These are phyloP conservation scores for Aureobasidium pullulans DNA, from an alignment of 2,329 filamentous ascomycete genomes.

Conservation along the genomic window DNA sequence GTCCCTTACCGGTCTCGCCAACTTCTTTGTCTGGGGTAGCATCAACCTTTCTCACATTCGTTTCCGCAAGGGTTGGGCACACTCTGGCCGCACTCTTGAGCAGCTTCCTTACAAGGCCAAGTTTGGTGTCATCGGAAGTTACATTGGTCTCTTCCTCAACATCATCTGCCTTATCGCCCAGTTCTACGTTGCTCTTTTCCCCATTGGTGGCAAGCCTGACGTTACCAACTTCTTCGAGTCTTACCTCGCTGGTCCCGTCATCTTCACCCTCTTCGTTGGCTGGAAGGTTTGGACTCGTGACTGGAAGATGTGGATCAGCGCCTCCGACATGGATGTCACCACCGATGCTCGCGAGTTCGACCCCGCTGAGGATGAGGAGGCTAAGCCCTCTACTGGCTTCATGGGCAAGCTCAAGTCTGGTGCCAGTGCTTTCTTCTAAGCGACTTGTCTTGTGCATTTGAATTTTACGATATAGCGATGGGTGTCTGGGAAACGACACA, in stretches of 20 bases:
- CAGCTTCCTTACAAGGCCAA: slow-evolving; percentile 55
- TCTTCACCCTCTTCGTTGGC: slow-evolving; percentile 19
- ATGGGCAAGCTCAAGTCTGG: slow-evolving; percentile 1
- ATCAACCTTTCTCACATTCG: slow-evolving; percentile 84
- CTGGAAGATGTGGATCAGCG: slow-evolving; percentile 16
- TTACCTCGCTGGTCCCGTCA: slow-evolving; percentile 20
- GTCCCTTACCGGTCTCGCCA: slow-evolving; percentile 61
- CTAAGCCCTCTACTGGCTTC: background rate
- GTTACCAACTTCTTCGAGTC: slow-evolving; percentile 18
- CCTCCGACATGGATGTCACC: slow-evolving; percentile 20
- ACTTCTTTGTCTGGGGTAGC: slow-evolving; percentile 70
- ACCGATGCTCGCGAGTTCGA: slow-evolving; percentile 16
- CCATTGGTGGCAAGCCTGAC: slow-evolving; percentile 12
- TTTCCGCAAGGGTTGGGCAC: slow-evolving; percentile 67
- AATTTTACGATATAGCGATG: background rate
- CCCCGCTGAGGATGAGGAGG: background rate
- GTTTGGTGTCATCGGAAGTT: slow-evolving; percentile 55
- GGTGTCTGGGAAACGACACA: background rate
- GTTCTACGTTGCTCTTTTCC: slow-evolving; percentile 19
- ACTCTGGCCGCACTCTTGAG: slow-evolving; percentile 54
- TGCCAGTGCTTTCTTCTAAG: slow-evolving; percentile 5
- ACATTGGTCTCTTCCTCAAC: slow-evolving; percentile 50
- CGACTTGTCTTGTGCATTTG: background rate
- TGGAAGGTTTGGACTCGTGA: slow-evolving; percentile 19
- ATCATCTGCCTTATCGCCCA: slow-evolving; percentile 46